These are phyloP conservation scores for Saussurea involucrata DNA, from an alignment of 129 eudicot genomes.

Conservation along the genomic window DNA sequence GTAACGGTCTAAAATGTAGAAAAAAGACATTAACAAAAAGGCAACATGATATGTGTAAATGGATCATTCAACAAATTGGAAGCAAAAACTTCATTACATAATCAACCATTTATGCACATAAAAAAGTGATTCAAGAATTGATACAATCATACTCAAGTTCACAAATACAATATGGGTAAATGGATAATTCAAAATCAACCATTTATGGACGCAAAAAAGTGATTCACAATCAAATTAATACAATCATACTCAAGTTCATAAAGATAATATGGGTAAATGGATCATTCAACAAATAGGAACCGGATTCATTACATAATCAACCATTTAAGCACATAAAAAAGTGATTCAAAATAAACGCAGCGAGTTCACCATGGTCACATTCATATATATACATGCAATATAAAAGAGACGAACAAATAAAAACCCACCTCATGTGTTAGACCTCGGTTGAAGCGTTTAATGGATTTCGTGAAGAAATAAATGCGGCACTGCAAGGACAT, in stretches of 20 bases:
- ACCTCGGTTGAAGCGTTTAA: constrained; percentile 4
- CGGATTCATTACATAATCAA: not conserved
- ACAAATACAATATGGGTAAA: not conserved
- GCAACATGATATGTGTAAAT: no score
- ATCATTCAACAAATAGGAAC: not conserved
- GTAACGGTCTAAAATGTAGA: no score
- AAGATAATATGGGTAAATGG: not conserved
- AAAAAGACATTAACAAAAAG: no score
- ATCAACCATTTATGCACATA: not conserved
- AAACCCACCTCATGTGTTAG: constrained; percentile 9
- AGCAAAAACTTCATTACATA: not conserved
- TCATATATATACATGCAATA: not conserved
- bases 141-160: not conserved
- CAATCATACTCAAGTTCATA: not conserved
- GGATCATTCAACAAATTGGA: not conserved
- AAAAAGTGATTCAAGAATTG: not conserved
- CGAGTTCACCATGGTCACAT: not conserved
- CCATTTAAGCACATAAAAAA: not conserved
- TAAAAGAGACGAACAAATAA: not conserved
- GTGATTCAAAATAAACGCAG: not conserved
- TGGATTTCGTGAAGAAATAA: not conserved
- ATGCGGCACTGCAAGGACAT: no score
- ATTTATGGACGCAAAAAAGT: no score
- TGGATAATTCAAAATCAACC: not conserved
- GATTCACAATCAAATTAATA: no score